phyloP scores from a whole-genome alignment of 164 flowering plant genomes.

The Santalum album region DNA sequence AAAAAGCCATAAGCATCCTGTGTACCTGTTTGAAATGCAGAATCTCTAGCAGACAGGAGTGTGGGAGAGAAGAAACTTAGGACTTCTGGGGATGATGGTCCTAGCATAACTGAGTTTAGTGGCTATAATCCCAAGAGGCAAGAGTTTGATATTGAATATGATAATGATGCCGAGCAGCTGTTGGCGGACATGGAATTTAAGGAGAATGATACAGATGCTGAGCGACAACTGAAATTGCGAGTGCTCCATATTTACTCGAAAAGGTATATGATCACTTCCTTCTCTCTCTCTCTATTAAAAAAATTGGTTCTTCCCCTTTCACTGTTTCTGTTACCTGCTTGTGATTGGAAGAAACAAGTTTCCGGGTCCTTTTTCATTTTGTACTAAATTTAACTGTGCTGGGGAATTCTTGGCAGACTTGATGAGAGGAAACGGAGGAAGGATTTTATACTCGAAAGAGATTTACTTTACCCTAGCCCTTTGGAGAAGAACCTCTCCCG shows the following conservation, averaged over 20 bases:
- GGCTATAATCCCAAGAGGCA: slow-evolving; percentile 91
- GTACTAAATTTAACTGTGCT: too few species aligned
- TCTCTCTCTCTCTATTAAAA: too few species aligned
- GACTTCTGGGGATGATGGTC: slow-evolving; percentile 51
- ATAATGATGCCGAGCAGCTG: slow-evolving; percentile 93
- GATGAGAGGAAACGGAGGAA: slow-evolving; percentile 96
- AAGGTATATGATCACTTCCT: slow-evolving; percentile 38
- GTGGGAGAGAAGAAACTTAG: slow-evolving; percentile 80
- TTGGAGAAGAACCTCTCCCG: slow-evolving; percentile 56
- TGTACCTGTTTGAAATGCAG: too few species aligned
- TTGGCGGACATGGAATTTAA: slow-evolving; percentile 97
- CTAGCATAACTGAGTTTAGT: slow-evolving; percentile 60
- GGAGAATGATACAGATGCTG: slow-evolving; percentile 67
- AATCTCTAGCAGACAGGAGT: slow-evolving; percentile 59
- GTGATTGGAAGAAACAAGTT: too few species aligned
- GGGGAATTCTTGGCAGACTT: slow-evolving; percentile 46
- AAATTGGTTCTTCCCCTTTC: background rate
- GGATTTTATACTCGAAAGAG: slow-evolving; percentile 81
- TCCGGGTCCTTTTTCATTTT: too few species aligned
- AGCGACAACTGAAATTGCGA: slow-evolving; percentile 65
- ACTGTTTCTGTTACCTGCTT: background rate
- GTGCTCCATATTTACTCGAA: slow-evolving; percentile 68
- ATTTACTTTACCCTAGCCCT: slow-evolving; percentile 64
- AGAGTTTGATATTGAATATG: slow-evolving; percentile 94
- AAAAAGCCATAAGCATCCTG: too few species aligned